Evolutionary conservation across 148 eudicot genomes (phyloP).

Genomic region (Rhododendron ferrugineum): DNA sequence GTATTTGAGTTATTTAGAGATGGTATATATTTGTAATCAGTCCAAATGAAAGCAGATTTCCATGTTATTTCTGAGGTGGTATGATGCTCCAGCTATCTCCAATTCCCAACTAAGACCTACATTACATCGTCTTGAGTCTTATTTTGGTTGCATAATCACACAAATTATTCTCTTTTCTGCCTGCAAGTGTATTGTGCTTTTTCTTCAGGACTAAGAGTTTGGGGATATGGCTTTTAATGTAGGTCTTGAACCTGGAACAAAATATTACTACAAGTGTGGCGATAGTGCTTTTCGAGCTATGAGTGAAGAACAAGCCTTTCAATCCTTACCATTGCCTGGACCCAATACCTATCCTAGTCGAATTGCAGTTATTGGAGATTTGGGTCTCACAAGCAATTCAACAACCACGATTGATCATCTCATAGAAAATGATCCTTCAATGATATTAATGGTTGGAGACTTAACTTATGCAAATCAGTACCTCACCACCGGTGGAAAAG

Average conservation of each 20-base stretch:
- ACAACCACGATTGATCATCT: constrained; percentile 86
- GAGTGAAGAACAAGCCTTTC: constrained; percentile 64
- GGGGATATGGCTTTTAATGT: constrained; percentile 1
- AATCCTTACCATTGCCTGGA: constrained; percentile 59
- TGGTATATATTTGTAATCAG: neutral
- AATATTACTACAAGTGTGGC: constrained; percentile 83
- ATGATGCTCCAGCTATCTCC: neutral
- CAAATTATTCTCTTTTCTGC: neutral
- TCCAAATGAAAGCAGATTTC: neutral
- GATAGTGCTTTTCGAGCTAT: constrained; percentile 64
- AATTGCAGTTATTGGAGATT: constrained; percentile 78
- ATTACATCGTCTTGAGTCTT: neutral
- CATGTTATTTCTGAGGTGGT: neutral
- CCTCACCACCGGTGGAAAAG: constrained; percentile 75
- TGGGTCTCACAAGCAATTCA: constrained; percentile 81
- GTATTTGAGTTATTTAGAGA: neutral
- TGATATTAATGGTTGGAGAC: constrained; percentile 83
- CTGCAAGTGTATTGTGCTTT: neutral
- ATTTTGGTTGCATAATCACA: neutral
- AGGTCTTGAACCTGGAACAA: constrained; percentile 81
- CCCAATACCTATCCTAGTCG: constrained; percentile 57
- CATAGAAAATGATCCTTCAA: constrained; percentile 60
- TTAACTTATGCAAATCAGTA: constrained; percentile 84
- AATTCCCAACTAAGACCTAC: neutral
- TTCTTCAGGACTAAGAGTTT: neutral